A percentile compares a stretch with the other conserved stretches of the same genome.
These are phyloP conservation scores for Monosporascus sp. DNA, from an alignment of 2,329 filamentous ascomycete species.

Conservation along the genomic window DNA sequence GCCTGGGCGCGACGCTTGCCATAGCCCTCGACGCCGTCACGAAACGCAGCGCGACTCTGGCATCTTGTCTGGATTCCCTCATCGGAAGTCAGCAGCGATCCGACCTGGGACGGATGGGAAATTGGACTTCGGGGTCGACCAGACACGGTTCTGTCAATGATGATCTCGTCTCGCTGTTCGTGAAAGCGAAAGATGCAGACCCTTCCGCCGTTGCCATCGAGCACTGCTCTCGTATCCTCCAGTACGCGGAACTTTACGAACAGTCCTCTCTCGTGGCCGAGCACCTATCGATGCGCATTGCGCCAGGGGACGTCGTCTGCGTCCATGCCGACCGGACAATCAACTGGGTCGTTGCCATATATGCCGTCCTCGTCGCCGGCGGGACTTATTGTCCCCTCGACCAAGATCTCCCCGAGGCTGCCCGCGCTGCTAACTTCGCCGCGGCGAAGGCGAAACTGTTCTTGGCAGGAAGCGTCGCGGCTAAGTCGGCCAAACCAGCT, in stretches of 20 bases:
- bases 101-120: too few species aligned
- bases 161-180: too few species aligned
- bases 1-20: too few species aligned
- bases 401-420: slow-evolving; percentile 11
- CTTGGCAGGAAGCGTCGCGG: slow-evolving; percentile 8
- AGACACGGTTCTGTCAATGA: too few species aligned
- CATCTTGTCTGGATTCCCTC: too few species aligned
- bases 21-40: too few species aligned
- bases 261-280: not conserved
- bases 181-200: not conserved
- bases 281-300: slow-evolving; percentile 3
- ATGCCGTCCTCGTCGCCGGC: slow-evolving; percentile 27
- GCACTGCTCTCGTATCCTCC: too few species aligned
- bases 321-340: slow-evolving; percentile 28
- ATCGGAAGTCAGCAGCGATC: too few species aligned
- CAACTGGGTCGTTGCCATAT: slow-evolving; percentile 31
- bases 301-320: slow-evolving; percentile 23
- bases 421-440: slow-evolving; percentile 18
- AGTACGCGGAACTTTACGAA: slow-evolving; percentile 3
- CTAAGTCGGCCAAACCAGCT: not conserved
- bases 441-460: slow-evolving; percentile 20
- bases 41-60: too few species aligned
- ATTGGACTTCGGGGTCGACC: too few species aligned
- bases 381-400: slow-evolving; percentile 28
- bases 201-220: too few species aligned